Conservation (phyloP, 75 land plant species). For the Larix kaempferi region DNA sequence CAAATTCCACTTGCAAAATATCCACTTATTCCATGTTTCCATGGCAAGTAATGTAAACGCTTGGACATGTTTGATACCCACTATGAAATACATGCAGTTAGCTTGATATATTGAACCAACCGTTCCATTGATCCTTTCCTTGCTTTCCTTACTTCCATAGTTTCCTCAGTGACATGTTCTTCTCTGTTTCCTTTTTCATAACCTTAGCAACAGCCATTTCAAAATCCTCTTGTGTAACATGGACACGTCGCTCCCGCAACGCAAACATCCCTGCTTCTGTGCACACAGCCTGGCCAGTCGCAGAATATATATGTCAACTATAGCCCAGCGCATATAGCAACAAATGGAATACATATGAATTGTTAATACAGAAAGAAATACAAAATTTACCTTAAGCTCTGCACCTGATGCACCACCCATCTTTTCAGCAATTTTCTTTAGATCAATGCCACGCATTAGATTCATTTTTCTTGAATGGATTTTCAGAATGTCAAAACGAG, state of each 20-base stretch:
- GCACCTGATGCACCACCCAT: slow-evolving; percentile 99
- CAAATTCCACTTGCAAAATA: no score
- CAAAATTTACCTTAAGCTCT: slow-evolving; percentile 74
- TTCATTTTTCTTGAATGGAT: slow-evolving; percentile 97
- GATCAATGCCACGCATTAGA: slow-evolving; percentile 95
- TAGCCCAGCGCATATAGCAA: neutral
- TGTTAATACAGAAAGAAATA: neutral
- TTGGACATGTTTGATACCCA: no score
- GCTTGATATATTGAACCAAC: no score
- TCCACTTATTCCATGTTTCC: no score
- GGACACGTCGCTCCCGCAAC: slow-evolving; percentile 90
- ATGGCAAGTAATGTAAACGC: no score
- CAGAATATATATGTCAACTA: neutral
- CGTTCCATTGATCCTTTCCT: no score
- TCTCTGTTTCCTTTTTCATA: slow-evolving; percentile 99
- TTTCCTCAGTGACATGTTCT: slow-evolving; percentile 94
- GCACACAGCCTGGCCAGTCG: slow-evolving; percentile 83
- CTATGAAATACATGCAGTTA: no score
- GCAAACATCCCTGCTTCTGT: slow-evolving; percentile 99
- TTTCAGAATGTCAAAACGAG: slow-evolving; percentile 89
- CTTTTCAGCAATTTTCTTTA: slow-evolving; percentile 96
- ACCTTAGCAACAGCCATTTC: slow-evolving; percentile 99
- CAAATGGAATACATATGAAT: neutral
- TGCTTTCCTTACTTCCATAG: slow-evolving; percentile 71
- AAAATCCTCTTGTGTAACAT: slow-evolving; percentile 97